These are phyloP conservation scores for Osmanthus fragrans DNA, from an alignment of 257 asterid genomes.

Conservation along the genomic window DNA sequence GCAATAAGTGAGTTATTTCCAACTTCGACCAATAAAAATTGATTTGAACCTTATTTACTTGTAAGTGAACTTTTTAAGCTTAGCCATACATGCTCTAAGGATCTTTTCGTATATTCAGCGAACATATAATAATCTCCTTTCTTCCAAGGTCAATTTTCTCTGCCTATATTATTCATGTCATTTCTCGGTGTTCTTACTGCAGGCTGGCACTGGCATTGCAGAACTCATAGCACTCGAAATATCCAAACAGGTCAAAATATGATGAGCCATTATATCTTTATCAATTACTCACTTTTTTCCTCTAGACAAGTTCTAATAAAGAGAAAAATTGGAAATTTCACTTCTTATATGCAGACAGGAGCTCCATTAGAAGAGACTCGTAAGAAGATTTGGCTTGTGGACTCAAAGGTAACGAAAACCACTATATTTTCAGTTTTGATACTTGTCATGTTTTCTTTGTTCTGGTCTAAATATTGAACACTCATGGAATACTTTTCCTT, in stretches of 20 bases:
- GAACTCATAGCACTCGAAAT: conserved; percentile 98
- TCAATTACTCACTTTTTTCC: conserved; percentile 1
- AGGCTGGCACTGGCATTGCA: conserved; percentile 99
- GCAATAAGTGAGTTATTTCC: neutral
- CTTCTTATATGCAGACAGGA: conserved; percentile 56
- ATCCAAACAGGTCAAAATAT: conserved; percentile 75
- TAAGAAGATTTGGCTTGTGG: conserved; percentile 80
- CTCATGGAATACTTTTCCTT: conserved; percentile 4
- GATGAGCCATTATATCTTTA: neutral
- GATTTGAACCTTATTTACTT: neutral
- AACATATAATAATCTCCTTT: neutral
- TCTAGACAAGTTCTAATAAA: conserved; percentile 1
- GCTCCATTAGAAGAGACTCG: conserved; percentile 85
- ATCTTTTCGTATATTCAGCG: neutral
- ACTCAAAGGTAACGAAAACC: conserved; percentile 51
- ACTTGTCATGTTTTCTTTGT: neutral
- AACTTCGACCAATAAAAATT: neutral
- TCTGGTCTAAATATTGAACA: neutral
- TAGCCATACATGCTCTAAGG: neutral
- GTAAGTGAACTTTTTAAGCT: neutral
- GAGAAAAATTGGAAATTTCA: conserved; percentile 15
- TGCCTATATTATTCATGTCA: neutral
- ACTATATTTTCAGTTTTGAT: neutral
- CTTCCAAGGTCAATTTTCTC: neutral
- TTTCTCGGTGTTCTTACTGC: conserved; percentile 31